A percentile compares a stretch with the other conserved stretches of the same genome.
These are phyloP conservation scores for Elsinoe perseae DNA, from an alignment of 2,329 filamentous ascomycete species.

Conservation along the genomic window DNA sequence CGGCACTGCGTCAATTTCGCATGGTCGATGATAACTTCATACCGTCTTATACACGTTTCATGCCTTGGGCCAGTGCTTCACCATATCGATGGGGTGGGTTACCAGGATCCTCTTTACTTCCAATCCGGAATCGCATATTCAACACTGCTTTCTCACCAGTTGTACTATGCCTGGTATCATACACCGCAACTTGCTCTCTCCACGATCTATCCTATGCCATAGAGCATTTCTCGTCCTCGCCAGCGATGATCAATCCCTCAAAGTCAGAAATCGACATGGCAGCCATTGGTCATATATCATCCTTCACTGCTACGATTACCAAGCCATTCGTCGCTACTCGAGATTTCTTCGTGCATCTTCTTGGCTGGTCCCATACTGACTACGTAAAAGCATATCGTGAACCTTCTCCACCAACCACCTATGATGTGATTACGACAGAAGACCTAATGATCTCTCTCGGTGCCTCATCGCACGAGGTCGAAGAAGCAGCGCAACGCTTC, in stretches of 20 bases:
- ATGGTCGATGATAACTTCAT: not conserved
- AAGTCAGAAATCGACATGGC: not conserved
- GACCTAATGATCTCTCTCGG: slow-evolving; percentile 3
- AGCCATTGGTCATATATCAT: not conserved
- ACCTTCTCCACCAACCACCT: not conserved
- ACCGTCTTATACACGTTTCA: not conserved
- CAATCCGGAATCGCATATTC: not conserved
- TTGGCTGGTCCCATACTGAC: slow-evolving; percentile 1
- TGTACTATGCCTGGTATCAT: not conserved
- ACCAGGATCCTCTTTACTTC: not conserved
- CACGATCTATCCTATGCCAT: not conserved
- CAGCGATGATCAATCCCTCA: not conserved
- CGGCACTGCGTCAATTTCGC: not conserved
- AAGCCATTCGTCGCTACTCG: not conserved
- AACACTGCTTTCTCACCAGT: slow-evolving; percentile 3
- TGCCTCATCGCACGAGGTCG: not conserved
- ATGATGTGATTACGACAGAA: not conserved
- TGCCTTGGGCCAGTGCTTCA: not conserved
- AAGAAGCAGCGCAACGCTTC: not conserved
- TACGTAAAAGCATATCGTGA: not conserved
- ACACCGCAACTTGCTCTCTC: not conserved
- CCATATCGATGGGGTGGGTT: not conserved
- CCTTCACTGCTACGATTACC: not conserved
- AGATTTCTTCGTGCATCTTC: not conserved
- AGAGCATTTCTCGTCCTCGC: not conserved